phyloP scores from a whole-genome alignment of 257 asterid species.

The Lantana camara region DNA sequence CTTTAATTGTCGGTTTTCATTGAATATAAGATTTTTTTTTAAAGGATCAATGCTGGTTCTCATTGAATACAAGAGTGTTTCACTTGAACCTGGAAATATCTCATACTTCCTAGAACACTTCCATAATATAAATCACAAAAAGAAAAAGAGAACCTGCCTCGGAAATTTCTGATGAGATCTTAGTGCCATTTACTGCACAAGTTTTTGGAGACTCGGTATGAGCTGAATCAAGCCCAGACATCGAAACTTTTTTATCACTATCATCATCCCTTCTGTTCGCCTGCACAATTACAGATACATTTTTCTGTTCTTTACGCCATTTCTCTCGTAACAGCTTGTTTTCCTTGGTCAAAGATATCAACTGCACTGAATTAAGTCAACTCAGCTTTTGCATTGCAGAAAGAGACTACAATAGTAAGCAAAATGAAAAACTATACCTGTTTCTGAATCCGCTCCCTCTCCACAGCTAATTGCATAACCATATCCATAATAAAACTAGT shows the following conservation, averaged over 20 bases:
- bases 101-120: background rate
- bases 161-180: conserved; percentile 32
- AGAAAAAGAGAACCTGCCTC: conserved; percentile 46
- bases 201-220: conserved; percentile 26
- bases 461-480: conserved; percentile 68
- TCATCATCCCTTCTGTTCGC: conserved; percentile 24
- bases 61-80: background rate
- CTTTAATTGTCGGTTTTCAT: background rate
- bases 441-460: conserved; percentile 78
- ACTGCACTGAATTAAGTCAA: conserved; percentile 43
- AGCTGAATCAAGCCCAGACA: conserved; percentile 32
- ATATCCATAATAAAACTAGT: conserved; percentile 61
- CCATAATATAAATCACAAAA: background rate
- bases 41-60: no score
- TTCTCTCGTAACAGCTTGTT: conserved; percentile 61
- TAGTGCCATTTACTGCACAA: conserved; percentile 35
- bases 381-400: conserved; percentile 9
- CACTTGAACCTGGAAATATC: background rate
- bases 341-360: conserved; percentile 56
- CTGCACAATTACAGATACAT: conserved; percentile 25
- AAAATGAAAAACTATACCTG: conserved; percentile 46
- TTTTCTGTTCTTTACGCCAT: conserved; percentile 35
- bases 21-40: no score
- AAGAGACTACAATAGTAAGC: background rate
- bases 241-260: conserved; percentile 23